These are phyloP conservation scores for Aquanectria penicillioides DNA, from an alignment of 2,329 filamentous ascomycete species.

Conservation along the genomic window DNA sequence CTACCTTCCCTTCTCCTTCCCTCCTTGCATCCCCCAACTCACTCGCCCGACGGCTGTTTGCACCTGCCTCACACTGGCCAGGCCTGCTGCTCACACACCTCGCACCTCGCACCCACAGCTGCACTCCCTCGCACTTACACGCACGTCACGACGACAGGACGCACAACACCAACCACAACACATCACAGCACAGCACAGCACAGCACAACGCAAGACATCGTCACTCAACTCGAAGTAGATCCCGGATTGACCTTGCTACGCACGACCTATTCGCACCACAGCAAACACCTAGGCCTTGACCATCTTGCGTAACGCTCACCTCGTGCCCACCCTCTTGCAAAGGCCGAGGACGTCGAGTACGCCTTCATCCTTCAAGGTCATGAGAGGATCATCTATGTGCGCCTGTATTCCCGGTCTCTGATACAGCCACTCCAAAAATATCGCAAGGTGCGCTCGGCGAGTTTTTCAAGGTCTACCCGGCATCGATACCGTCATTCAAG, in stretches of 20 bases:
- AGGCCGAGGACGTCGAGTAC: conserved; percentile 16
- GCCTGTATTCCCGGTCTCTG: conserved; percentile 26
- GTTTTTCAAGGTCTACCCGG: conserved; percentile 23
- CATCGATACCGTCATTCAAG: conserved; percentile 27
- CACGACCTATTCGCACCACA: no score
- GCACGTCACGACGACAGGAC: conserved; percentile 15
- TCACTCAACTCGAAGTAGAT: no score
- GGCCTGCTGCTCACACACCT: conserved; percentile 30
- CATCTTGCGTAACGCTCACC: conserved; percentile 18
- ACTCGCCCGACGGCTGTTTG: conserved; percentile 27
- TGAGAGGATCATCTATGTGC: conserved; percentile 6
- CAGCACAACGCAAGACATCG: conserved; percentile 9
- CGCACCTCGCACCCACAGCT: conserved; percentile 26
- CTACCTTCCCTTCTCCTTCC: no score
- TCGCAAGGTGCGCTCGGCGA: no score
- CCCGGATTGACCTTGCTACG: no score
- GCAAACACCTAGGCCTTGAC: background rate
- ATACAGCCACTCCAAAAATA: conserved; percentile 34
- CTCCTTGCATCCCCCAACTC: conserved; percentile 22
- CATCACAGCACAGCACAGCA: conserved; percentile 25
- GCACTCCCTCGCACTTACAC: conserved; percentile 6
- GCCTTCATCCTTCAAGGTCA: conserved; percentile 5
- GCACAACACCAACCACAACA: conserved; percentile 3
- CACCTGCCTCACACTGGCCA: conserved; percentile 29
- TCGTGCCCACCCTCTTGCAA: conserved; percentile 8